Conservation (phyloP, 2,329 filamentous ascomycete genomes). For the Graphilbum sp. region DNA sequence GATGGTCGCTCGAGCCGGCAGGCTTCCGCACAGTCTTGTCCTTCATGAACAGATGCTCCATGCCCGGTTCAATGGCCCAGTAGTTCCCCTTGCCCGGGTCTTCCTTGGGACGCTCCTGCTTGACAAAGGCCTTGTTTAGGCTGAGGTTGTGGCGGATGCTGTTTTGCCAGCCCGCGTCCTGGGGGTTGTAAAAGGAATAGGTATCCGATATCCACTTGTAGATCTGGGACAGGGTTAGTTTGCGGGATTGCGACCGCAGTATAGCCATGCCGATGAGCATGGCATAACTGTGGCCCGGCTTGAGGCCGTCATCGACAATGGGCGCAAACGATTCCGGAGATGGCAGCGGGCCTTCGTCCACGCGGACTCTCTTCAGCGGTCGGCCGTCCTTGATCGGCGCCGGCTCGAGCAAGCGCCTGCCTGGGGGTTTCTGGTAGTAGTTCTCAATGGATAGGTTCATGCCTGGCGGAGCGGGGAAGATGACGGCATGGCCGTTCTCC, state of each 20-base stretch:
- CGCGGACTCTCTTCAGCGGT: conserved; percentile 50
- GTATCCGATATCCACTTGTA: conserved; percentile 99
- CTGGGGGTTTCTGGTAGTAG: conserved; percentile 34
- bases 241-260: conserved; percentile 64
- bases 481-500: conserved; percentile 35
- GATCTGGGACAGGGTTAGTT: conserved; percentile 82
- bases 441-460: conserved; percentile 34
- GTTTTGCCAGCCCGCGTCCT: conserved; percentile 92
- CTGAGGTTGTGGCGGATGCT: conserved; percentile 97
- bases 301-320: conserved; percentile 71
- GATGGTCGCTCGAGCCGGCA: conserved; percentile 37
- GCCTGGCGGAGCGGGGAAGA: conserved; percentile 30
- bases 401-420: conserved; percentile 55
- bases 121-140: conserved; percentile 90
- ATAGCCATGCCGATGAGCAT: conserved; percentile 96
- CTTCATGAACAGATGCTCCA: conserved; percentile 78
- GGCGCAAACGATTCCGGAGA: conserved; percentile 64
- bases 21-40: conserved; percentile 57
- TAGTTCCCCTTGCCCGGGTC: conserved; percentile 97
- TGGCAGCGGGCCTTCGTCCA: conserved; percentile 42
- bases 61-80: conserved; percentile 84
- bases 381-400: conserved; percentile 55
- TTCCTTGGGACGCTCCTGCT: conserved; percentile 89
- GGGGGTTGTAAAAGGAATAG: conserved; percentile 70
- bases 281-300: conserved; percentile 87